Percentiles rank a stretch among this genome's conserved stretches.
phyloP scores from a whole-genome alignment of 192 early-diverging fungal species.

The Gryganskiella cystojenkinii region DNA sequence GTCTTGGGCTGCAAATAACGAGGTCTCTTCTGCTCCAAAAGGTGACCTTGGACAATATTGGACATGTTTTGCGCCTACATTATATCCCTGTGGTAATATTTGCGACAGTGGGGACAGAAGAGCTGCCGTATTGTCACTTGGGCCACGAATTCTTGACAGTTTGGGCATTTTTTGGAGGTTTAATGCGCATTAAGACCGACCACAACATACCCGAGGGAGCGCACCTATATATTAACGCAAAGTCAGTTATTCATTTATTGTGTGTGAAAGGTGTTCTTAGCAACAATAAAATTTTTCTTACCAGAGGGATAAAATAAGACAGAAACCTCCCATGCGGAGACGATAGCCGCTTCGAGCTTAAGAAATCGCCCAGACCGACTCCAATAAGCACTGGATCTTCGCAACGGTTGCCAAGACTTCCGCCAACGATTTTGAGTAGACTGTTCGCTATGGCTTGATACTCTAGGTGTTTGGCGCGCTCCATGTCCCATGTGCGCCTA shows the following conservation, averaged over 20 bases:
- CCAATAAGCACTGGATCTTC: neutral
- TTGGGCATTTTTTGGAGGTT: conserved; percentile 9
- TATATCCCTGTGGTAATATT: conserved; percentile 2
- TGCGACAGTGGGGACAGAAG: conserved; percentile 1
- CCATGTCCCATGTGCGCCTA: neutral
- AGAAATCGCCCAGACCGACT: neutral
- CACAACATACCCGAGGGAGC: neutral
- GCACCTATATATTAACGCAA: neutral
- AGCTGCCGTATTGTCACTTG: conserved; percentile 10
- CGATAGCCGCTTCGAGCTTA: neutral
- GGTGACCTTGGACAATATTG: no score
- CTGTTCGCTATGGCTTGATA: neutral
- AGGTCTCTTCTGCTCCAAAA: no score
- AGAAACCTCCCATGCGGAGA: no score
- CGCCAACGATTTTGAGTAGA: conserved; percentile 4
- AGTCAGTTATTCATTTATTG: no score
- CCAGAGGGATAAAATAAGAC: no score
- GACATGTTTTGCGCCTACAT: conserved; percentile 20
- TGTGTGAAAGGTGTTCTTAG: no score
- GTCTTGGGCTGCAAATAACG: no score
- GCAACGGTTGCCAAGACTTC: neutral
- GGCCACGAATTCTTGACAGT: conserved; percentile 5
- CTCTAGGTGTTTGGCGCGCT: conserved; percentile 3
- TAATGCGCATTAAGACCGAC: conserved; percentile 6
- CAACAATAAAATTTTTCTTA: no score